A percentile compares a stretch with the other conserved stretches of the same genome.
Evolutionary conservation across 352 stramenopile species (phyloP).

Genomic region (Thalassiosira exigua): DNA sequence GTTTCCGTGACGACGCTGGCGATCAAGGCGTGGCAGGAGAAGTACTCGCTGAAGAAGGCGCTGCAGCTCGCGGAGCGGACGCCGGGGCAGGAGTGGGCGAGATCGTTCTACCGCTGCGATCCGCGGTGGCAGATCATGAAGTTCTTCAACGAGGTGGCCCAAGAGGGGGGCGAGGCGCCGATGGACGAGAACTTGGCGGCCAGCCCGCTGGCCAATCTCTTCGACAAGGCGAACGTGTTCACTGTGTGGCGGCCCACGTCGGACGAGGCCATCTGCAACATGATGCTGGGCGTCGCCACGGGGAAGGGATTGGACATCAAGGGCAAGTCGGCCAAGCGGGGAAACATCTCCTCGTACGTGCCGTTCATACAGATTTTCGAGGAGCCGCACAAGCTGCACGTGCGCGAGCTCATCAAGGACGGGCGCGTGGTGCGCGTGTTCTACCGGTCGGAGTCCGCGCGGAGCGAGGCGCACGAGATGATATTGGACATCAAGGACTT

Average conservation of each 20-base stretch:
- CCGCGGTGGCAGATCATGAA: neutral
- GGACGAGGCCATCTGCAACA: slow-evolving; percentile 56
- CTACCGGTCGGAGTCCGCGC: slow-evolving; percentile 44
- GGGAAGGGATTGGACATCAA: slow-evolving; percentile 65
- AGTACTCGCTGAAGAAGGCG: too few species aligned
- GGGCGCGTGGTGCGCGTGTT: slow-evolving; percentile 63
- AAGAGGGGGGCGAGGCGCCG: slow-evolving; percentile 32
- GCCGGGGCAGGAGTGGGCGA: neutral
- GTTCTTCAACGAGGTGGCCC: neutral
- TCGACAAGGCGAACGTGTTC: slow-evolving; percentile 50
- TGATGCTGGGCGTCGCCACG: slow-evolving; percentile 53
- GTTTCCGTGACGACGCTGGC: too few species aligned
- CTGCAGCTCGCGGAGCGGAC: too few species aligned
- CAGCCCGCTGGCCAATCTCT: slow-evolving; percentile 26
- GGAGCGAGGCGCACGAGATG: slow-evolving; percentile 47
- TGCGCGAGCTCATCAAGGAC: slow-evolving; percentile 44
- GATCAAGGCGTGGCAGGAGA: too few species aligned
- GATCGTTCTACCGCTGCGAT: neutral
- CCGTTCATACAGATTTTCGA: slow-evolving; percentile 60
- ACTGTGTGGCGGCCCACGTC: slow-evolving; percentile 29
- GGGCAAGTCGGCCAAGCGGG: slow-evolving; percentile 48
- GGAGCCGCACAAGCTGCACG: slow-evolving; percentile 52
- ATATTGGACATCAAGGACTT: slow-evolving; percentile 42
- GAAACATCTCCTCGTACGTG: slow-evolving; percentile 54
- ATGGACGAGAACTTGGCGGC: slow-evolving; percentile 27